Conservation (phyloP, 1,284 basidiomycete genomes). For the Trichosporon faecale region DNA sequence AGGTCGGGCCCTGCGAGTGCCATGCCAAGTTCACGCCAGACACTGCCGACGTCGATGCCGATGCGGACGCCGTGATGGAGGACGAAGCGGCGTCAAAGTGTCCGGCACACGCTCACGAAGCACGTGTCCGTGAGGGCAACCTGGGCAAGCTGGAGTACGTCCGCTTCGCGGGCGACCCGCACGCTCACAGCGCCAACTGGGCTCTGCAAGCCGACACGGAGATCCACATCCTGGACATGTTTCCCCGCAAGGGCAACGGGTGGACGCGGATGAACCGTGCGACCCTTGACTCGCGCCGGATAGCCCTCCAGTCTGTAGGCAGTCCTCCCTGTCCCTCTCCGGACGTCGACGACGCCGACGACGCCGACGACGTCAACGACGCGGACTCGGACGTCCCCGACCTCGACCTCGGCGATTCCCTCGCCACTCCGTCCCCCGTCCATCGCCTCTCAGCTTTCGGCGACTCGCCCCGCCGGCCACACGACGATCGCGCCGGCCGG, state of each 20-base stretch:
- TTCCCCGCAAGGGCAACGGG: background rate
- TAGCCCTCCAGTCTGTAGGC: background rate
- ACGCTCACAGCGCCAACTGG: background rate
- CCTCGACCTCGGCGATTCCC: too few species aligned
- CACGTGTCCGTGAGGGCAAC: background rate
- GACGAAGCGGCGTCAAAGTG: background rate
- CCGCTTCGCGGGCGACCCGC: slow-evolving; percentile 1
- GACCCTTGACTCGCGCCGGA: background rate
- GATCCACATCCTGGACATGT: background rate
- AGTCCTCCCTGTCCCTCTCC: background rate
- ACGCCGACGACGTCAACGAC: background rate
- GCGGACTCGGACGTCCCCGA: background rate
- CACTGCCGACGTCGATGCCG: background rate
- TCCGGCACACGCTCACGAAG: background rate
- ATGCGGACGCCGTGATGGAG: background rate
- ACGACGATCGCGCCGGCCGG: background rate
- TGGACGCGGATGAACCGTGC: slow-evolving; percentile 2
- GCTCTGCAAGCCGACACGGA: background rate
- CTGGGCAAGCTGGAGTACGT: background rate
- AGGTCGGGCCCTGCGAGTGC: background rate
- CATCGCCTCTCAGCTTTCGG: background rate
- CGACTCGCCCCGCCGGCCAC: background rate
- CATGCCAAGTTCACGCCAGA: background rate
- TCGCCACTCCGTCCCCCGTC: too few species aligned
- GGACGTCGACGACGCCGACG: background rate